A percentile compares a stretch with the other conserved stretches of the same genome.
Conservation (phyloP, 2,329 filamentous ascomycete genomes). For the Colletotrichum sp. region DNA sequence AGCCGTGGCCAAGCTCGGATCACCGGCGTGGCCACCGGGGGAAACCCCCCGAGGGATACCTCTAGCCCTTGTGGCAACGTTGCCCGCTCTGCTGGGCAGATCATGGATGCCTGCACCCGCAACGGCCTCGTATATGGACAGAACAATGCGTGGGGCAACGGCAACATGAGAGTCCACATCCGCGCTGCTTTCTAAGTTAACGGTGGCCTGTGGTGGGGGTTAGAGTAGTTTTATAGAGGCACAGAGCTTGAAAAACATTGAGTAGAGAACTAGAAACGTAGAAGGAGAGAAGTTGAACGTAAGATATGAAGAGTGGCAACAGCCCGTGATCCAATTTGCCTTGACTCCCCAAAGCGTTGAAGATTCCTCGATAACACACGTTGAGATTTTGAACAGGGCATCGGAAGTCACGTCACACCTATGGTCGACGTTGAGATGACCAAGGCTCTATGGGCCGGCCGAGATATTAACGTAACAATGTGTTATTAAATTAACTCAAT, state of each 20-base stretch:
- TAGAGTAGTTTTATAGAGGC: neutral
- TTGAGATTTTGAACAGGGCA: neutral
- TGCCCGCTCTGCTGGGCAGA: conserved; percentile 2
- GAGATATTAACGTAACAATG: neutral
- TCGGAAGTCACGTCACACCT: neutral
- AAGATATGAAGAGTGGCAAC: neutral
- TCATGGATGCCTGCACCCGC: conserved; percentile 12
- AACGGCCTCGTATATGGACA: neutral
- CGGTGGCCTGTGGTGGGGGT: neutral
- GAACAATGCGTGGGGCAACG: conserved; percentile 4
- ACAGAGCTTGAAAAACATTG: neutral
- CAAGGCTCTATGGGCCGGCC: neutral
- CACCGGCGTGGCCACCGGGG: neutral
- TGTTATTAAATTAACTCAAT: neutral
- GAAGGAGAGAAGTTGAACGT: neutral
- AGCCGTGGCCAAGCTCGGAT: conserved; percentile 6
- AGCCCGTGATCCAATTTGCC: neutral
- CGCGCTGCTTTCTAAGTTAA: neutral
- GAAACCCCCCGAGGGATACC: neutral
- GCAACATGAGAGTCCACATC: conserved; percentile 3
- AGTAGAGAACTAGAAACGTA: neutral
- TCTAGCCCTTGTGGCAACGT: conserved; percentile 7
- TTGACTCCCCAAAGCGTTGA: neutral
- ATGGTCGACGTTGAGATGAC: neutral
- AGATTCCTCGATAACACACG: neutral